A percentile compares a stretch with the other conserved stretches of the same genome.
These are phyloP conservation scores for Stevia rebaudiana DNA, from an alignment of 140 eudicot species.

Conservation along the genomic window DNA sequence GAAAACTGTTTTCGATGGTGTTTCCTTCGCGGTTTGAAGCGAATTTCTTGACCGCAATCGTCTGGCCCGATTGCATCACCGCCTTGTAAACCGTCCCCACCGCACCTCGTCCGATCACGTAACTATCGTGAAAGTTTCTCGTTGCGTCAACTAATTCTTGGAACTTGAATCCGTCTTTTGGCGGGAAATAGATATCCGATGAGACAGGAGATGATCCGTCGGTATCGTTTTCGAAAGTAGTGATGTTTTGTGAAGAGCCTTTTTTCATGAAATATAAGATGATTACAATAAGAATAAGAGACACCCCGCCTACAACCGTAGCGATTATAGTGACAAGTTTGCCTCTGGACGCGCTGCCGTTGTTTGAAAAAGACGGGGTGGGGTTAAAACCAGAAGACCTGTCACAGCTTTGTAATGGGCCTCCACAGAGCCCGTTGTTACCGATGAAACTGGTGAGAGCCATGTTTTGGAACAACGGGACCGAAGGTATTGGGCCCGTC, in stretches of 20 bases:
- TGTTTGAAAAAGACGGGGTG: constrained; percentile 27
- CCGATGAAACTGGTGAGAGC: constrained; percentile 59
- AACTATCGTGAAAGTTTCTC: constrained; percentile 63
- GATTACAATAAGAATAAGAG: constrained; percentile 55
- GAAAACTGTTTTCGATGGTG: constrained; percentile 52
- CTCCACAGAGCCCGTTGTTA: constrained; percentile 83
- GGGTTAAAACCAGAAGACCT: constrained; percentile 23
- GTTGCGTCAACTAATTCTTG: constrained; percentile 81
- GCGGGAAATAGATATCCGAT: constrained; percentile 82
- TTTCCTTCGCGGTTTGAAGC: constrained; percentile 57
- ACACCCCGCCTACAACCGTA: constrained; percentile 62
- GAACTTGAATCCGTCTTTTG: constrained; percentile 82
- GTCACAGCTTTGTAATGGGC: constrained; percentile 56
- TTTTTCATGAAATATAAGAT: constrained; percentile 59
- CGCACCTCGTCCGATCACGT: constrained; percentile 77
- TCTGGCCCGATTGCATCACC: constrained; percentile 47
- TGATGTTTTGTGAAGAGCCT: constrained; percentile 35
- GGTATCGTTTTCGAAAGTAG: constrained; percentile 39
- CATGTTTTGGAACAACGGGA: constrained; percentile 69
- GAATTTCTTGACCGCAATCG: constrained; percentile 52
- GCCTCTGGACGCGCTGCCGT: constrained; percentile 31
- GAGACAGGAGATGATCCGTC: constrained; percentile 34
- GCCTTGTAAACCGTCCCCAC: constrained; percentile 77
- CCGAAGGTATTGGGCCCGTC: constrained; percentile 72
- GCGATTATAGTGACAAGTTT: constrained; percentile 55